These are phyloP conservation scores for Flaveria robusta DNA, from an alignment of 129 eudicot species.

Conservation along the genomic window DNA sequence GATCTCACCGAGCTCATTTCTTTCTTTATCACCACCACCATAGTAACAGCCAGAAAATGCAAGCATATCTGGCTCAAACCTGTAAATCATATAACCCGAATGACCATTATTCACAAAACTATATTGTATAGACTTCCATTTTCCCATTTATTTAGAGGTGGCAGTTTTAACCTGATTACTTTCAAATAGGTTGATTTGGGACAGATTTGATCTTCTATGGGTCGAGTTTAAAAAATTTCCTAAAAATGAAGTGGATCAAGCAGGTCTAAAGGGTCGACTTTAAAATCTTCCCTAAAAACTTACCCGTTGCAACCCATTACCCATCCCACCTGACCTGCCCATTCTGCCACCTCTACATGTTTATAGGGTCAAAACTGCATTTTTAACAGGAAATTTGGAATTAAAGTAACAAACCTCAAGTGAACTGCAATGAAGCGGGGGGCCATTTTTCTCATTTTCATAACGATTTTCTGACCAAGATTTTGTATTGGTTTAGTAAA, in stretches of 20 bases:
- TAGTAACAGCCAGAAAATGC: conserved; percentile 97
- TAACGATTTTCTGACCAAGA: conserved; percentile 76
- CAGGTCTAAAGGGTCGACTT: not conserved
- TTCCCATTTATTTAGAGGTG: no score
- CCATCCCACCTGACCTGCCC: not conserved
- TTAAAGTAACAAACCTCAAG: conserved; percentile 61
- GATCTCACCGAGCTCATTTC: conserved; percentile 86
- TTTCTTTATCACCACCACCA: conserved; percentile 97
- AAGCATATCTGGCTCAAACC: conserved; percentile 99
- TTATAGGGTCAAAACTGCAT: not conserved
- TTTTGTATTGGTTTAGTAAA: conserved; percentile 76
- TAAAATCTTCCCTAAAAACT: not conserved
- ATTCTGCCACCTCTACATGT: not conserved
- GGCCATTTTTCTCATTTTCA: conserved; percentile 80
- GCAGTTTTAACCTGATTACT: not conserved
- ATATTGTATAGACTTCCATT: no score
- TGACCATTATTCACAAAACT: not conserved
- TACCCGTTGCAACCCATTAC: not conserved
- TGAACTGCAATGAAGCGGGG: conserved; percentile 86
- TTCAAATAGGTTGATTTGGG: not conserved
- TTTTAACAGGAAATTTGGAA: not conserved
- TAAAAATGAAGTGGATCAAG: not conserved
- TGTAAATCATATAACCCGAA: conserved; percentile 16
- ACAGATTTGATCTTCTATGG: not conserved
- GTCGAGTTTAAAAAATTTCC: no score